Base-by-base conservation (phyloP, 176 grass and related monocot species). In the Eragrostis curvula region DNA sequence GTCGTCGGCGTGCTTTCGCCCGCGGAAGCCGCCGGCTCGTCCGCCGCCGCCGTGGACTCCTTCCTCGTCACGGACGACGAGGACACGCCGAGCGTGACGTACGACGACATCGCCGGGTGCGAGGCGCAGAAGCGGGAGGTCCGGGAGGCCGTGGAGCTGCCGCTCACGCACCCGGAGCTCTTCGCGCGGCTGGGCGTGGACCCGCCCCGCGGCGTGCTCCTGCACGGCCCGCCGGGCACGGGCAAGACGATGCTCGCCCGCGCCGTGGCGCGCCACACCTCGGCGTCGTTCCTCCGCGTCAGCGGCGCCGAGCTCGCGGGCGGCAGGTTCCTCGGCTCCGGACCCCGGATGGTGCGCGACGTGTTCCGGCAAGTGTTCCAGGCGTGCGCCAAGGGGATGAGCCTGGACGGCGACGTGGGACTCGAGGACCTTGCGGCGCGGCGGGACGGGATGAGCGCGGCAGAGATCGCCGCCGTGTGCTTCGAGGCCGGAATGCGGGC, bases 91-190 rank as follows among this genome's bases (percentile, higher is more conserved):
- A 21, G 25, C 51, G 78, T 85, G n/a, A 82, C 88, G 40, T 89
- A 89, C 48, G 84, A 48, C 30, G 83, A 89, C 80, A 29, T 89
- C 18, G 66, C 55, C 50, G 88, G 88, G 51, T 77, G 66, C 61
- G 80, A 89, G 20, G 83, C 36, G 66, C 88, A 89, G 77, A 89
- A 85, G 50, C 71, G 21, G 53, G 84, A 85, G 72, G 21, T 89
- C 21, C 71, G 79, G 1, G 88, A 89, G 66, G 88, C 63, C 62
- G 47, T 89, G 7, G 88, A 89, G 78, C 72, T 89, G 74, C 83
- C 83, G 44, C 61, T 90, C 41, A 75, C 75, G 52, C 79, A 73
- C 52, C 83, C 88, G 8, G 88, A 90, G 79, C 68, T 85, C 25
- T 90, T 90, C 63, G 78, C 62, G 13, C 60, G 49, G 15, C 52